Base-by-base conservation (phyloP, 164 flowering plant genomes). In the Protea cynaroides region DNA sequence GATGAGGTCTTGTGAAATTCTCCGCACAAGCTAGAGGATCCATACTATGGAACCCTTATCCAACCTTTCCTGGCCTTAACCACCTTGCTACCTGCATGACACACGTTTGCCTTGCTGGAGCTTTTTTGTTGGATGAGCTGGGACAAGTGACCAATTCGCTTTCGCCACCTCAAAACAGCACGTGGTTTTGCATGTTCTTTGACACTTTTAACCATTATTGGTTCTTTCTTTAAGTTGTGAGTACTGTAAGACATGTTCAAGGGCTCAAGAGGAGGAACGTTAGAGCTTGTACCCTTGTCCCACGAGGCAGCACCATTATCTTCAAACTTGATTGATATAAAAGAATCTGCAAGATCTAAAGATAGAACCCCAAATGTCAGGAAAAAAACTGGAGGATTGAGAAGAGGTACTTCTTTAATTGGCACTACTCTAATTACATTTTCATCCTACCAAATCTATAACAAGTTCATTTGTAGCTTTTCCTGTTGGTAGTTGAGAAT, bases 291-390 rank as follows among this genome's bases (percentile, higher is more conserved):
- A 61, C 64, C 75, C 72, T 79, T 82, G 60, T 92, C 94, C 98
- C 98, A 92, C 59, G 96, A 86, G 25, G 88, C 89, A 15, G 64
- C 80, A 0, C 92, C 96, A 72, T 89, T 82, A 49, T 75, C 88
- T 71, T 80, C 95, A 62, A 92, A 89, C 62, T 89, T 87, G 59
- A 92, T 92, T 19, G 96, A 92, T 71, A 89, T 92, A 64, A 87
- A 92, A 0, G 98, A 87, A 59, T 92, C 96, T 89, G 77, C 70
- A 76, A 25, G 65, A 38, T 3, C 7, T 22, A 25, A 51, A 65
- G 19, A 5, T 2, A 36, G 14, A 22, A 51, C 3, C 17, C 14
- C 14, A 46, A 14, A 10, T 14, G 17, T n/a, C n/a, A n/a, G n/a
- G n/a, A n/a, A n/a, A n/a, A n/a, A n/a, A n/a, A n/a, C n/a, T n/a